Evolutionary conservation across 768 basidiomycete genomes (phyloP), one percentile per base, ranked within the genome.

Genomic region (Boletellus emodensis): DNA sequence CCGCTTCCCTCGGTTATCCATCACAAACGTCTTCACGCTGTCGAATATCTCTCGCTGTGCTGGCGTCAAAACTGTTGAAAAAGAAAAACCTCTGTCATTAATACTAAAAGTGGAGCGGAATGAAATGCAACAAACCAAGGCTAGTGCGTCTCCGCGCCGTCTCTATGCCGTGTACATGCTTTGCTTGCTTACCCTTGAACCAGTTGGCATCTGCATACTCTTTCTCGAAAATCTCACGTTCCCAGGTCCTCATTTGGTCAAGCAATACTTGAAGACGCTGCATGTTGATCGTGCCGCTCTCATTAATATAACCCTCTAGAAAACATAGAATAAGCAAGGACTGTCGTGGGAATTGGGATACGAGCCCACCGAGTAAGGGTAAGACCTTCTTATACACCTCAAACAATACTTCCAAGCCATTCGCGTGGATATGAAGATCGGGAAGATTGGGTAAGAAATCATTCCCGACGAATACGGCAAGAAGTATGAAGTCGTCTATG

Each of bases 401-500:
- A 67, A 96, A 98, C 51, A 99, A 72, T 58, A 77, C 80, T 71
- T 98, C 94, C 57, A 99, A 66, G 14, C 92, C 96, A 64, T 97
- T 96, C 70, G 96, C 92, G 61, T 98, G 93, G 65, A 99, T 98
- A 65, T 98, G 96, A 24, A 99, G 69, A 67, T 96, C 94, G 5
- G 96, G 96, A 50, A 99, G 70, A 72, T 98, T 90, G 8, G 95
- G 96, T 55, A 98, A 69, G 71, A 98, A 98, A 72, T 97, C 95
- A 65, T 98, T 99, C 30, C 96, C 96, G 44, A 98, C 86, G 60
- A 99, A 99, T 24, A 98, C 92, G 20, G 94, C 91, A 59, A 99
- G 81, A 7, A 98, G 76, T 61, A 98, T 89, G 70, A 98, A 98
- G 72, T 99, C 96, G 68, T 99, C 95, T 64, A 99, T 95, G 68